Conservation (phyloP, 2,329 filamentous ascomycete genomes). For the Lachnellula hyalina region DNA sequence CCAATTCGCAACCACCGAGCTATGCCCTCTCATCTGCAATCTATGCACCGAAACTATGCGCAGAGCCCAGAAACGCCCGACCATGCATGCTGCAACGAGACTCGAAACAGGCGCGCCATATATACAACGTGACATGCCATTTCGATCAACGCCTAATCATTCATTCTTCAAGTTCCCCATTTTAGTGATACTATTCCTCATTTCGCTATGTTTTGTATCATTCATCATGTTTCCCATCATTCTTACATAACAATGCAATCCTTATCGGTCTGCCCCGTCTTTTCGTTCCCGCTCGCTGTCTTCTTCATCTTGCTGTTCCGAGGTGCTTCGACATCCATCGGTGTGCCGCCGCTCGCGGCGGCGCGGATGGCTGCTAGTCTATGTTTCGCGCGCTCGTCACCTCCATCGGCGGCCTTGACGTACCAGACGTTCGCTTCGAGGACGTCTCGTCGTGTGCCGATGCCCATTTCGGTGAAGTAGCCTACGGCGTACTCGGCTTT, state of each 20-base stretch:
- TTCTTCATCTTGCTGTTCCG: conserved; percentile 29
- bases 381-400: conserved; percentile 84
- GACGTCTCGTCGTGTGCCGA: conserved; percentile 89
- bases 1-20: neutral
- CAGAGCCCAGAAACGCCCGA: neutral
- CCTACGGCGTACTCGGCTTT: conserved; percentile 91
- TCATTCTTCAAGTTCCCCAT: neutral
- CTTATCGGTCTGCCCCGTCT: conserved; percentile 21
- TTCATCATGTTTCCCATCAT: neutral
- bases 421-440: conserved; percentile 98
- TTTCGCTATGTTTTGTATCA: neutral
- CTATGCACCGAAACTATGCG: neutral
- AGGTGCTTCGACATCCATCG: conserved; percentile 29
- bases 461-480: conserved; percentile 98
- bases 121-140: neutral
- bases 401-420: conserved; percentile 86
- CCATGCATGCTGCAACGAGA: neutral
- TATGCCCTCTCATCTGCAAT: neutral
- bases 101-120: neutral
- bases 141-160: neutral
- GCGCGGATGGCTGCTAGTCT: conserved; percentile 80
- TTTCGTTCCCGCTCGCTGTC: conserved; percentile 17
- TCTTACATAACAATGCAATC: conserved; percentile 27
- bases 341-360: conserved; percentile 53
- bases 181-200: neutral